These are phyloP conservation scores for Suillus spraguei DNA, from an alignment of 768 basidiomycete genomes.

Conservation along the genomic window DNA sequence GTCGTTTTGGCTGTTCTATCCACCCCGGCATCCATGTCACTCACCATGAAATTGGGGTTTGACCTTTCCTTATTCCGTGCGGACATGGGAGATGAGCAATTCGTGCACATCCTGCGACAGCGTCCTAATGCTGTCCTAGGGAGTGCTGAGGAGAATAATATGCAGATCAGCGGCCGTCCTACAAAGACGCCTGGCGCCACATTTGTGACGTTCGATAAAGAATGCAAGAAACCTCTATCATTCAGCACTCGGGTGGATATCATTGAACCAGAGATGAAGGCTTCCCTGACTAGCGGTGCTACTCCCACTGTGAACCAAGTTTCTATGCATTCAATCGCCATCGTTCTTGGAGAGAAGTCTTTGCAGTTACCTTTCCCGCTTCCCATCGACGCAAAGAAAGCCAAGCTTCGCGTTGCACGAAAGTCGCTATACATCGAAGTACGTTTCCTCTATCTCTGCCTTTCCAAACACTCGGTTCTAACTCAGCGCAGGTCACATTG, in stretches of 20 bases:
- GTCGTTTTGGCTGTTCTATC: conserved; percentile 21
- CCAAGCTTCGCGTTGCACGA: conserved; percentile 50
- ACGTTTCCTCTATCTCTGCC: conserved; percentile 6
- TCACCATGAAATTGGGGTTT: conserved; percentile 12
- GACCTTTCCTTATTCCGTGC: conserved; percentile 23
- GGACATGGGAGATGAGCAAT: conserved; percentile 12
- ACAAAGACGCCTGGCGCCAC: not conserved
- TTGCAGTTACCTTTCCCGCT: conserved; percentile 43
- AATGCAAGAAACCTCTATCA: conserved; percentile 18
- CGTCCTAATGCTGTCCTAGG: conserved; percentile 17
- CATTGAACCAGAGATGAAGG: conserved; percentile 10
- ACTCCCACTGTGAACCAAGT: conserved; percentile 21
- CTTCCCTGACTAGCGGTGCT: conserved; percentile 20
- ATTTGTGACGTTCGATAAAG: conserved; percentile 19
- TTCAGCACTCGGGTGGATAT: conserved; percentile 18
- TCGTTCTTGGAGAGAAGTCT: conserved; percentile 21
- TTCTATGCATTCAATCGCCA: not conserved
- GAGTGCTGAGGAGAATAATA: conserved; percentile 29
- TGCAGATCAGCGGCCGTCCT: conserved; percentile 1
- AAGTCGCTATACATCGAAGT: conserved; percentile 54
- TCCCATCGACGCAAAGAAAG: conserved; percentile 40
- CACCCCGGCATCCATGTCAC: conserved; percentile 8
- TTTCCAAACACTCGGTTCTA: conserved; percentile 5
- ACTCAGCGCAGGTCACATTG: conserved; percentile 22
- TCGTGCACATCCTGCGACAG: conserved; percentile 25